These are phyloP conservation scores for Toxicodendron radicans DNA, from an alignment of 345 rosid species.

Conservation along the genomic window DNA sequence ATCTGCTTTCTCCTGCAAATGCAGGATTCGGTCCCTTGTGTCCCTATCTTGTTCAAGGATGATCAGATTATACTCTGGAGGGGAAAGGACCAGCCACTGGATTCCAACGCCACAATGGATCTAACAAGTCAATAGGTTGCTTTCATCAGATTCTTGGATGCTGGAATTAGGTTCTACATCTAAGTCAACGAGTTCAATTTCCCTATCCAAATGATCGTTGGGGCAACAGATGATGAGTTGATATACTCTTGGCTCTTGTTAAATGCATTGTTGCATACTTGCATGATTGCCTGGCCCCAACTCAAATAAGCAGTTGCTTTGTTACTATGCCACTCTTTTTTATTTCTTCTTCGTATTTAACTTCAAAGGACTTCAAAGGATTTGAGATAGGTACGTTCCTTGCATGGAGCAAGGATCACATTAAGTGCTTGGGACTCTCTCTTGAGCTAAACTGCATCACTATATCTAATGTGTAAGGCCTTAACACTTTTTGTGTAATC, in stretches of 20 bases:
- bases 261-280: neutral
- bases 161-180: slow-evolving; percentile 1
- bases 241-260: neutral
- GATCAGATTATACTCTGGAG: slow-evolving; percentile 88
- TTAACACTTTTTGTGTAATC: too few relatives aligned
- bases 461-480: too few relatives aligned
- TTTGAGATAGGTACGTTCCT: too few relatives aligned
- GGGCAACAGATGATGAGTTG: neutral
- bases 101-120: slow-evolving; percentile 6
- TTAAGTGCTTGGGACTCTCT: neutral
- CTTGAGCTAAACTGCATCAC: neutral
- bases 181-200: neutral
- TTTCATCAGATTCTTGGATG: neutral
- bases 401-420: too few relatives aligned
- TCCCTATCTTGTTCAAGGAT: slow-evolving; percentile 82
- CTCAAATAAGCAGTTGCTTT: too few relatives aligned
- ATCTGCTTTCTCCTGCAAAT: slow-evolving; percentile 19
- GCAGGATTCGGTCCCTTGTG: slow-evolving; percentile 86
- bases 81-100: slow-evolving; percentile 37
- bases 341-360: too few relatives aligned
- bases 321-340: too few relatives aligned
- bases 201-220: neutral
- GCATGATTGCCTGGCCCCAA: neutral
- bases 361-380: too few relatives aligned
- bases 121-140: slow-evolving; percentile 4